Evolutionary conservation across 2,329 filamentous ascomycete genomes (phyloP).

Genomic region (Epichloe hybrida): DNA sequence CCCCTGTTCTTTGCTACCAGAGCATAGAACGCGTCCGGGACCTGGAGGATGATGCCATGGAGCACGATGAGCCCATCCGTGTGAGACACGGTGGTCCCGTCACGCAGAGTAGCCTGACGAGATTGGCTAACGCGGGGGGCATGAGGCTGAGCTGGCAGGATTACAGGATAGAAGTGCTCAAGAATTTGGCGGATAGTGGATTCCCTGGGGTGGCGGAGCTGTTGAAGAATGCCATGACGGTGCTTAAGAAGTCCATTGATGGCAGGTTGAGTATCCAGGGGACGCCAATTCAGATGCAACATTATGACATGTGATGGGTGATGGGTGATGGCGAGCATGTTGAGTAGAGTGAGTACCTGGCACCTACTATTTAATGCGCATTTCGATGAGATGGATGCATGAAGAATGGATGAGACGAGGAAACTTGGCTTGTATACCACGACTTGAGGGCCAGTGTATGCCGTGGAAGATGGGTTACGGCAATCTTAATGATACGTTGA

Average conservation of each 20-base stretch:
- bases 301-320: background rate
- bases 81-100: slow-evolving; percentile 53
- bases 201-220: slow-evolving; percentile 54
- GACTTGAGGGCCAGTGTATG: too few relatives aligned
- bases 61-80: slow-evolving; percentile 24
- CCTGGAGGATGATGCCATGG: slow-evolving; percentile 41
- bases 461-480: too few relatives aligned
- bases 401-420: too few relatives aligned
- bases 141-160: slow-evolving; percentile 56
- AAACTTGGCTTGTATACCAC: too few relatives aligned
- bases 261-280: slow-evolving; percentile 12
- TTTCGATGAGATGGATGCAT: too few relatives aligned
- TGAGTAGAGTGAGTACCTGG: slow-evolving; percentile 15
- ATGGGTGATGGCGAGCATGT: slow-evolving; percentile 5
- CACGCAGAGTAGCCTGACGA: slow-evolving; percentile 49
- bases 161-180: slow-evolving; percentile 60
- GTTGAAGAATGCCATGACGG: slow-evolving; percentile 72
- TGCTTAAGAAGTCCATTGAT: slow-evolving; percentile 41
- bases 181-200: slow-evolving; percentile 50
- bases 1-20: slow-evolving; percentile 41
- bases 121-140: slow-evolving; percentile 49
- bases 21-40: slow-evolving; percentile 41
- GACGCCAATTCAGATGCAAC: slow-evolving; percentile 5
- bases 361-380: too few relatives aligned
- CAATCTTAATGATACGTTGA: too few relatives aligned